Evolutionary conservation across 2,329 filamentous ascomycete genomes (phyloP).

Genomic region (Claviceps maximensis): DNA sequence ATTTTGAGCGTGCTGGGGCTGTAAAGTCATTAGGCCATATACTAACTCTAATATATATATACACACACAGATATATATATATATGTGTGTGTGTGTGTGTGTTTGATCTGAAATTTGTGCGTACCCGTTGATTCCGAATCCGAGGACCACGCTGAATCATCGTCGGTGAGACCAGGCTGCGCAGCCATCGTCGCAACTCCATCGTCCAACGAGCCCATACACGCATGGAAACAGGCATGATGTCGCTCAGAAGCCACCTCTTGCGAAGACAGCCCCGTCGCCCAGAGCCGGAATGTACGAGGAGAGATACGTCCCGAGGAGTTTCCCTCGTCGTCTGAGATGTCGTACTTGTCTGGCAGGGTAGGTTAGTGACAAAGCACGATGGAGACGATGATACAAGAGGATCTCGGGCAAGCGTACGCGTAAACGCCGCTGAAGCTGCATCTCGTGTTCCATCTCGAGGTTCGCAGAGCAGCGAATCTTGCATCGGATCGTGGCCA

Average conservation of each 20-base stretch:
- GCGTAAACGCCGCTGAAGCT: not conserved
- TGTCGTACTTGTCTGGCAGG: slow-evolving; percentile 11
- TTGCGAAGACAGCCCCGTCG: slow-evolving; percentile 15
- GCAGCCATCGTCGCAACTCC: not conserved
- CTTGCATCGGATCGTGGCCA: not conserved
- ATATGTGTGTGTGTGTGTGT: not conserved
- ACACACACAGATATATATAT: no score
- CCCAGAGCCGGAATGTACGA: slow-evolving; percentile 26
- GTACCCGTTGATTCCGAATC: not conserved
- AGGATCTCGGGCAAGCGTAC: not conserved
- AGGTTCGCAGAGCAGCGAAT: not conserved
- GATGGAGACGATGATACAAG: not conserved
- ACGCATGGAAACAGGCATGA: no score
- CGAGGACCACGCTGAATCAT: not conserved
- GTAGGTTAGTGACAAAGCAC: not conserved
- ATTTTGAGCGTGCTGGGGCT: not conserved
- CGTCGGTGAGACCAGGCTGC: not conserved
- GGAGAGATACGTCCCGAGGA: slow-evolving; percentile 25
- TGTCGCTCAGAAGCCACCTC: no score
- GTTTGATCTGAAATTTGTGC: no score
- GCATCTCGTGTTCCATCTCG: not conserved
- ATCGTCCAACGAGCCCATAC: not conserved
- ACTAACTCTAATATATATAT: no score
- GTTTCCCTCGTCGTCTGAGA: slow-evolving; percentile 29
- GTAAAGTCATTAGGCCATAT: not conserved